A percentile compares a stretch with the other conserved stretches of the same genome.
phyloP scores from a whole-genome alignment of 2,329 filamentous ascomycete species.

The Exophiala sp. region DNA sequence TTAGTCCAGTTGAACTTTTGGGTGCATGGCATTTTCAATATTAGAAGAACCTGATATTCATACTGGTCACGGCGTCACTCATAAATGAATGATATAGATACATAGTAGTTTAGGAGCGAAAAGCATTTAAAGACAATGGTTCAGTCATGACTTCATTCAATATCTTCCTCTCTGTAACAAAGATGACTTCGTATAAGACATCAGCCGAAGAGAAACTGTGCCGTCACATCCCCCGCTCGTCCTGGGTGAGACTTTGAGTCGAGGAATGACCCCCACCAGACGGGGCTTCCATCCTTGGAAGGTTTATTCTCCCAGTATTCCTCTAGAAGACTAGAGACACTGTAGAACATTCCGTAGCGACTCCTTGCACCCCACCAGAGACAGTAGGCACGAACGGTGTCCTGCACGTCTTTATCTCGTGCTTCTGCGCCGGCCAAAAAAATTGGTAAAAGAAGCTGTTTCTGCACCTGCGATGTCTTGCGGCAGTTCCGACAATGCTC shows the following conservation, averaged over 20 bases:
- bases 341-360: background rate
- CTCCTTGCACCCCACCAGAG: background rate
- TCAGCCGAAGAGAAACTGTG: constrained; percentile 7
- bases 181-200: background rate
- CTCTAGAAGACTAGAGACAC: background rate
- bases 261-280: constrained; percentile 5
- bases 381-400: background rate
- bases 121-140: background rate
- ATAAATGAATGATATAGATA: background rate
- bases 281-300: background rate
- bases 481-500: background rate
- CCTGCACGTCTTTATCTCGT: background rate
- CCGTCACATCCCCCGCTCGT: background rate
- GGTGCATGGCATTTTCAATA: background rate
- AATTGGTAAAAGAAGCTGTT: background rate
- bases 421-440: background rate
- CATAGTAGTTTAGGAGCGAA: too few relatives aligned
- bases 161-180: background rate
- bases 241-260: background rate
- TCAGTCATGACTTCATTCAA: background rate
- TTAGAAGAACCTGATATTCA: background rate
- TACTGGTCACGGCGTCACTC: background rate
- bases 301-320: background rate
- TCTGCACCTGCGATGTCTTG: background rate
- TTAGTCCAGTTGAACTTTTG: background rate